These are phyloP conservation scores for Microdochium paspali DNA, from an alignment of 2,329 filamentous ascomycete genomes.

Conservation along the genomic window DNA sequence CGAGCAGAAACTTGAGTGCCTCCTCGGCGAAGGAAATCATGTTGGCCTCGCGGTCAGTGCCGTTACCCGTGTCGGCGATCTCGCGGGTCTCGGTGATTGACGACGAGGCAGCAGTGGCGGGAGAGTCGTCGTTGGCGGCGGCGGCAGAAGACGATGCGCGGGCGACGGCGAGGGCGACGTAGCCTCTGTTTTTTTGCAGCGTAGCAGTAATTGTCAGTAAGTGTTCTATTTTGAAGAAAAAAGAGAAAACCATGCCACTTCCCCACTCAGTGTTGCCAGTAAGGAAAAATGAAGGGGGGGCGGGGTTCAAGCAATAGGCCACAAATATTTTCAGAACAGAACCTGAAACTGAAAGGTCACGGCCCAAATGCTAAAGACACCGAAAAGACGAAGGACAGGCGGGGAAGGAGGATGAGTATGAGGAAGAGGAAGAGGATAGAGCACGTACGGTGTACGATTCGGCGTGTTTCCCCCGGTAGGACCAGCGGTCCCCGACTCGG, in stretches of 20 bases:
- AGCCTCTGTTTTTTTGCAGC: constrained; percentile 30
- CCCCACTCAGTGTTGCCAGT: no score
- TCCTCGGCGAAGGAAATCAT: constrained; percentile 55
- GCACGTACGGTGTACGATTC: constrained; percentile 41
- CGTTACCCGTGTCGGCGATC: constrained; percentile 39
- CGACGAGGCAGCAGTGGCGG: no score
- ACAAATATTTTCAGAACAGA: no score
- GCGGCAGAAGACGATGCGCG: constrained; percentile 10
- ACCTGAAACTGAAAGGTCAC: no score
- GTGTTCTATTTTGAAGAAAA: no score
- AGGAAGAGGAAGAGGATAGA: neutral
- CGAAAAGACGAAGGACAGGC: no score
- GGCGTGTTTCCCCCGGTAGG: constrained; percentile 46
- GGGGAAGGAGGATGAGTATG: neutral
- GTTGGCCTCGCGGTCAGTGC: constrained; percentile 44
- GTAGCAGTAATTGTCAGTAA: neutral
- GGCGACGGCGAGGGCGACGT: constrained; percentile 53
- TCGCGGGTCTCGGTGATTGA: constrained; percentile 43
- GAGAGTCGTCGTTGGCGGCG: constrained; percentile 18
- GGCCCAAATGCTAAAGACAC: no score
- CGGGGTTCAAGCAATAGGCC: no score
- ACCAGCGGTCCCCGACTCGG: constrained; percentile 55
- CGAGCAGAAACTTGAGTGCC: constrained; percentile 43
- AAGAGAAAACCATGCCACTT: no score
- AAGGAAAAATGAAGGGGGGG: no score